Evolutionary conservation across 2,329 filamentous ascomycete species (phyloP).

Genomic region (Sporothrix pseudoabietina): DNA sequence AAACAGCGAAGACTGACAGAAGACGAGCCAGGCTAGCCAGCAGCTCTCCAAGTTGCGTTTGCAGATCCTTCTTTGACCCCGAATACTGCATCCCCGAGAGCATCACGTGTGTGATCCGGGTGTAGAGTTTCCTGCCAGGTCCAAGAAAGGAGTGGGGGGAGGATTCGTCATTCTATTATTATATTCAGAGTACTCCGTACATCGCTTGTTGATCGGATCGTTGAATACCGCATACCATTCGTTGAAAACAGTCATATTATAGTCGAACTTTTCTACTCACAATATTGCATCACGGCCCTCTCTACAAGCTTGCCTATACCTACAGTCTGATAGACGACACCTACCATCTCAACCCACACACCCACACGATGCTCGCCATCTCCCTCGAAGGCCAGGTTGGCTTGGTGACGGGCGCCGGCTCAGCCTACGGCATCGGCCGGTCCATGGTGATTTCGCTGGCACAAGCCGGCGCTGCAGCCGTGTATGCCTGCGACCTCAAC

Average conservation of each 20-base stretch:
- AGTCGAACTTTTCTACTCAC: not conserved
- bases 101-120: not conserved
- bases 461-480: not conserved
- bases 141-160: not conserved
- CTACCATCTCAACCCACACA: not conserved
- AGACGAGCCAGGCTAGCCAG: not conserved
- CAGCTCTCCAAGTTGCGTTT: not conserved
- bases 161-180: not conserved
- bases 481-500: not conserved
- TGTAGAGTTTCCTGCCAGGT: not conserved
- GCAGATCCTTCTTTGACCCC: no score
- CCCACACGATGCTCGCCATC: not conserved
- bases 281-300: no score
- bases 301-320: not conserved
- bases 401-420: not conserved
- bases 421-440: not conserved
- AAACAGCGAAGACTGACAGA: not conserved
- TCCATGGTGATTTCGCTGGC: constrained; percentile 3
- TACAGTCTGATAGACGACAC: not conserved
- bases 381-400: not conserved
- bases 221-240: not conserved
- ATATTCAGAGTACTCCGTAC: not conserved
- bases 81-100: not conserved
- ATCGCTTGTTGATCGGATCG: not conserved
- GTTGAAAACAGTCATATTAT: not conserved